phyloP scores from a whole-genome alignment of 805 yeast species.

The Starmerella tilneyi region DNA sequence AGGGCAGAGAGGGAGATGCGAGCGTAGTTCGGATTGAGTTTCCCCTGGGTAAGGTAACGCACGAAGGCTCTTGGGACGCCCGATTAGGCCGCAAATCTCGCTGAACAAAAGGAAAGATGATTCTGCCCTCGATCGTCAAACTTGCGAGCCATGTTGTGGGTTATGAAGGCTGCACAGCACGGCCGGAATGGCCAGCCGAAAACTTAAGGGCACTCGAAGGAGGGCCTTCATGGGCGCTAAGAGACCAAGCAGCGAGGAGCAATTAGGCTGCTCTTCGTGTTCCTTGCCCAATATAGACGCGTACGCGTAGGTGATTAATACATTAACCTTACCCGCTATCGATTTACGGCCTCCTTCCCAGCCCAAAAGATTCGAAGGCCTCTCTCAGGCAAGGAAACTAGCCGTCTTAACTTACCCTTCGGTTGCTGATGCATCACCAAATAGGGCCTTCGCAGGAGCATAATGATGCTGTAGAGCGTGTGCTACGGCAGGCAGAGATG shows the following conservation, averaged over 20 bases:
- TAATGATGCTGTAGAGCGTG: constrained; percentile 30
- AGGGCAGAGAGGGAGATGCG: no score
- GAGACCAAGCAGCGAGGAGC: no score
- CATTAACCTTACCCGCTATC: constrained; percentile 4
- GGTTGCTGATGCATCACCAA: not conserved
- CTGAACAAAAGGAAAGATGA: not conserved
- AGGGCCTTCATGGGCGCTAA: no score
- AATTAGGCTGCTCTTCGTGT: no score
- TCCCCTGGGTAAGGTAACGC: not conserved
- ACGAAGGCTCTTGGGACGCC: not conserved
- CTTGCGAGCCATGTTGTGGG: no score
- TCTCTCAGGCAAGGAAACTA: no score
- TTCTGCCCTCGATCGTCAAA: no score
- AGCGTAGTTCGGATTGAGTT: no score
- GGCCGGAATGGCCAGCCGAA: no score
- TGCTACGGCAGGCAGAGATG: constrained; percentile 36
- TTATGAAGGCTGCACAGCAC: no score
- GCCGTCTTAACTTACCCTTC: not conserved
- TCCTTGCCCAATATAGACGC: constrained; percentile 1
- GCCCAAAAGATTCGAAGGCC: no score
- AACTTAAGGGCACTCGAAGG: no score
- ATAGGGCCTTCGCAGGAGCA: constrained; percentile 2
- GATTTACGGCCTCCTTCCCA: not conserved
- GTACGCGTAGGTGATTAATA: constrained; percentile 9
- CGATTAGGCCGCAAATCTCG: constrained; percentile 5